These are phyloP conservation scores for Blastobotrys proliferans DNA, from an alignment of 1,139 yeast species.

Conservation along the genomic window DNA sequence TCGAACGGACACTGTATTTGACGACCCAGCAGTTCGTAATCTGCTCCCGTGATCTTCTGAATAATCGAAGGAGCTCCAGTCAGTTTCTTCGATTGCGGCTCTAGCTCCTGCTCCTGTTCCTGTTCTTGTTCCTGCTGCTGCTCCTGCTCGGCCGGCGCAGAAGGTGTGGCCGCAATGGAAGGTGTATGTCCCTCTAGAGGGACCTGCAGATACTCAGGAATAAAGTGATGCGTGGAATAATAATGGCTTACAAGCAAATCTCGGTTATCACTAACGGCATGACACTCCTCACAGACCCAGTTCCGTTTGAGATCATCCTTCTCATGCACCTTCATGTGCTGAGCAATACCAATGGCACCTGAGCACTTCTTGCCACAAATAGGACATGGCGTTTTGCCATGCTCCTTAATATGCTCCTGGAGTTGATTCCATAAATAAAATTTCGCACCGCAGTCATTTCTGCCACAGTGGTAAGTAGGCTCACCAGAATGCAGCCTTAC, in stretches of 20 bases:
- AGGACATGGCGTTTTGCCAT: constrained; percentile 58
- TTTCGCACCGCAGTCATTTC: constrained; percentile 56
- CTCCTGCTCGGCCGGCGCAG: constrained; percentile 1
- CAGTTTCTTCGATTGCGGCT: constrained; percentile 12
- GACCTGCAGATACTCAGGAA: constrained; percentile 24
- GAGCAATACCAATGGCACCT: constrained; percentile 62
- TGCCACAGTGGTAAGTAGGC: constrained; percentile 45
- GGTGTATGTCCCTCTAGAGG: constrained; percentile 6
- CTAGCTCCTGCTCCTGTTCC: neutral
- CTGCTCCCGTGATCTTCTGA: constrained; percentile 37
- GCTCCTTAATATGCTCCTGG: constrained; percentile 68
- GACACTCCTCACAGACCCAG: constrained; percentile 22
- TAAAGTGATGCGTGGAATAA: constrained; percentile 36
- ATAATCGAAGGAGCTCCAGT: constrained; percentile 25
- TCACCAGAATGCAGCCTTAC: constrained; percentile 29
- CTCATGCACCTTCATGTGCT: constrained; percentile 49
- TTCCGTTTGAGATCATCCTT: constrained; percentile 14
- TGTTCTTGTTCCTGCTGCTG: constrained; percentile 5
- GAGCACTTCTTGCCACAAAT: constrained; percentile 72
- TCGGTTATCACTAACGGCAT: constrained; percentile 9
- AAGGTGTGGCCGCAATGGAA: constrained; percentile 2
- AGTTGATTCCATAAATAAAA: constrained; percentile 77
- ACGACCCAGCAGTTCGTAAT: constrained; percentile 30
- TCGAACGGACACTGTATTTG: constrained; percentile 33
- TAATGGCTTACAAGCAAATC: constrained; percentile 45